Evolutionary conservation across 2,329 filamentous ascomycete genomes (phyloP), one percentile per base, ranked within the genome.

Genomic region (Eurotiales sp.): DNA sequence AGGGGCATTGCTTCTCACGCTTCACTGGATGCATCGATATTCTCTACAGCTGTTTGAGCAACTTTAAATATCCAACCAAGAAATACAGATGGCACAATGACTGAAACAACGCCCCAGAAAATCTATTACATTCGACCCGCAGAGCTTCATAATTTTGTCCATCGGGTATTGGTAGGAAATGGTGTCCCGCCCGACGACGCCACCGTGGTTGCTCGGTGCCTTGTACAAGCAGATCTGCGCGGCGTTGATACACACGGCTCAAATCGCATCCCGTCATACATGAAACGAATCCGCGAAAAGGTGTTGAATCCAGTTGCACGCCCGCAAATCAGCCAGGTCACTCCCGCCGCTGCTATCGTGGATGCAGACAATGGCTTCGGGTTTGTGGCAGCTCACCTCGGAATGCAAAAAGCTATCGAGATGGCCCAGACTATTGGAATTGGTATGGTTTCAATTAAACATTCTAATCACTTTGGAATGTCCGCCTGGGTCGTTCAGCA

Each of bases 401-500:
- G 79, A 22, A 91, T 92, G 83, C 65, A 68, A 1, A 76, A 77
- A 0, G 87, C 87, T 0, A 82, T 90, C 41, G 75, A 80, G 8
- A 84, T 86, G 69, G 87, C 87, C 0, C 69, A 73, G 21, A 84
- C 59, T 1, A 74, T 66, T 60, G 87, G 87, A 11, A 87, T 92
- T 56, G 88, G 88, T 22, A 84, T 93, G 79, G 85, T 86, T 0
- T 82, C 80, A 52, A 76, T 92, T 61, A 87, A 84, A 66, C 85
- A 86, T 68, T 87, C 84, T 36, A 92, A 92, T 60, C 87, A 92
- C 66, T 91, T 88, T 61, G 88, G 88, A 49, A 93, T 93, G 88
- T 80, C 80, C 3, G 88, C 88, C 0, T 92, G 87, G 86, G 64
- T 90, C 0, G 87, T 90, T 10, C 85, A 88, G 65, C 84, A 90